Evolutionary conservation across 1,284 basidiomycete species (phyloP), one percentile per base, ranked within the genome.

Genomic region (Austroboletus novae-zelandiae): DNA sequence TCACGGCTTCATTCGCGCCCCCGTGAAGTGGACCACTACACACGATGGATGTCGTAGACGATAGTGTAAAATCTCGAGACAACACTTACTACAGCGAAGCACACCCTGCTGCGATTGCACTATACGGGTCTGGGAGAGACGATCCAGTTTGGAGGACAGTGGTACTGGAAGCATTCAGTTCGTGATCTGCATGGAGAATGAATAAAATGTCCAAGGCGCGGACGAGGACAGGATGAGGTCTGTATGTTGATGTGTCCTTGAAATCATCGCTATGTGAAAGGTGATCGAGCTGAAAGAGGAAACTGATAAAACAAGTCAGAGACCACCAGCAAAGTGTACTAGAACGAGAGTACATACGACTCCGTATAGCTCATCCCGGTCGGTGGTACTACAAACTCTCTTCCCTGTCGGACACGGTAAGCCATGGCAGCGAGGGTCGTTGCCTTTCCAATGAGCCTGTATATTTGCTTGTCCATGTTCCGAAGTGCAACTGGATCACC

Each of bases 401-500:
- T 79, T 35, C 91, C 92, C 73, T 93, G 90, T 35, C 91, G 85
- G 32, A 93, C 80, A 42, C 91, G 89, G 64, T 93, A 94, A 0
- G 91, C 89, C 89, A 93, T 92, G 81, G 92, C 89, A 55, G 91
- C 91, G 23, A 94, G 74, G 0, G 91, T 92, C 2, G 89, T 91
- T 11, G 89, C 86, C 65, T 94, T 94, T 17, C 91, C 91, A 49
- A 94, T 86, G 4, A 94, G 69, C 51, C 92, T 76, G 69, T 85
- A 91, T 46, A 94, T 94, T 65, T 94, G 92, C 72, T 90, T 91
- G 69, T 94, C 92, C 85, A 94, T 89, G 40, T 81, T 76, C 29
- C 77, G 83, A 5, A 94, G 76, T 3, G 87, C 86, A 0, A 63
- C 75, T 8, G 67, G 68, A 56, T 84, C 71, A 3, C 74, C 74